Evolutionary conservation across 2,329 filamentous ascomycete species (phyloP).

Genomic region (Aspergillus jensenii): DNA sequence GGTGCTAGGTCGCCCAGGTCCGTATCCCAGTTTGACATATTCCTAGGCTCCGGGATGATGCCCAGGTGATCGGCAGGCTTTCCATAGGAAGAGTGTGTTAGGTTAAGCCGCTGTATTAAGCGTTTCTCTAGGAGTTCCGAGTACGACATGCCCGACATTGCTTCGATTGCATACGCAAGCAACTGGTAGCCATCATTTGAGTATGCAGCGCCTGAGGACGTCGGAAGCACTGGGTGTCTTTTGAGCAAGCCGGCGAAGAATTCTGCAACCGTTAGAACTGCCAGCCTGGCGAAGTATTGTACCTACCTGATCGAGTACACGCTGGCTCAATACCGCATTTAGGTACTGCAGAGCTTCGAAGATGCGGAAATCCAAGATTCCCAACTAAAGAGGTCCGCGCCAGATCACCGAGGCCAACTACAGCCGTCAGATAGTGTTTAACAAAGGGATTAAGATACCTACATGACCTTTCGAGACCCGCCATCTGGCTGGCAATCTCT

Average conservation of each 20-base stretch:
- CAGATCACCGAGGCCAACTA: conserved; percentile 7
- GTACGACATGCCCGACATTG: conserved; percentile 39
- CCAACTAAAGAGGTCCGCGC: not conserved
- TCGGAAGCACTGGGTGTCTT: conserved; percentile 31
- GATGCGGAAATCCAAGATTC: not conserved
- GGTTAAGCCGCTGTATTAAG: conserved; percentile 39
- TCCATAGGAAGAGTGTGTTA: conserved; percentile 36
- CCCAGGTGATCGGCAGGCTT: conserved; percentile 16
- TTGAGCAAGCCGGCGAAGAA: conserved; percentile 35
- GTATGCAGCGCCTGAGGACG: conserved; percentile 34
- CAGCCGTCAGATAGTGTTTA: not conserved
- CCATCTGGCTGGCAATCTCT: conserved; percentile 37
- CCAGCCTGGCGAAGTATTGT: not conserved
- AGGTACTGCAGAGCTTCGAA: not conserved
- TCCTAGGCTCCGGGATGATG: conserved; percentile 39
- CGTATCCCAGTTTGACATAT: conserved; percentile 31
- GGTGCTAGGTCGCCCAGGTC: conserved; percentile 42
- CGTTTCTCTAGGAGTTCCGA: conserved; percentile 34
- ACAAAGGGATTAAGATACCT: conserved; percentile 7
- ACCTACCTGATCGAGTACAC: not conserved
- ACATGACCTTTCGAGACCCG: conserved; percentile 41
- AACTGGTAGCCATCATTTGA: conserved; percentile 39
- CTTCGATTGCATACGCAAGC: conserved; percentile 40
- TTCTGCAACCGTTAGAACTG: conserved; percentile 22
- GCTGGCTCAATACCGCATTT: not conserved